These are phyloP conservation scores for Aspergillus heteromorphus DNA, from an alignment of 495 filamentous ascomycete species.

Conservation along the genomic window DNA sequence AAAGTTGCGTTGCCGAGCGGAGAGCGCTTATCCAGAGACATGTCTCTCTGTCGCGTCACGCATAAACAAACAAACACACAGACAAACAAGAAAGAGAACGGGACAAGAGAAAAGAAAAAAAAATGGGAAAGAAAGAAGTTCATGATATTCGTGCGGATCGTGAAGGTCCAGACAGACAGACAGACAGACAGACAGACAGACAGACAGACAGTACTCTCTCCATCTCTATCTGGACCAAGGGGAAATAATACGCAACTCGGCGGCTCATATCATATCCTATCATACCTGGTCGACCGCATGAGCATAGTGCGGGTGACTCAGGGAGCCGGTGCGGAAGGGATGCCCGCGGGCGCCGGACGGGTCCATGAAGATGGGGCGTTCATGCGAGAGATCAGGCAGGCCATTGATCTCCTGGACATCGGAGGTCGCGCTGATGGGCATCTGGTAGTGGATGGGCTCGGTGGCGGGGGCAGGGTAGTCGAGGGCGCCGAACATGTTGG, in stretches of 20 bases:
- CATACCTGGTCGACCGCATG: constrained; percentile 5
- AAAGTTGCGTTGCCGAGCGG: no score
- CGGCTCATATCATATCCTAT: no score
- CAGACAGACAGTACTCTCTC: no score
- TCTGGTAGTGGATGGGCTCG: constrained; percentile 30
- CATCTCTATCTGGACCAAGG: background rate
- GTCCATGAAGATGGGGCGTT: constrained; percentile 19
- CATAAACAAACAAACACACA: background rate
- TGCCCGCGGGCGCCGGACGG: constrained; percentile 14
- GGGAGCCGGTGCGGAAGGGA: constrained; percentile 30
- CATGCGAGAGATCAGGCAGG: constrained; percentile 11
- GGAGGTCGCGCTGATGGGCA: constrained; percentile 25
- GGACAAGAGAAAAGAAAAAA: constrained; percentile 2
- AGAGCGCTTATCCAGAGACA: background rate
- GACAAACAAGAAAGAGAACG: background rate
- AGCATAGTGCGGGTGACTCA: constrained; percentile 21
- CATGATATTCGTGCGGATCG: constrained; percentile 15
- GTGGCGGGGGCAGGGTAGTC: constrained; percentile 23
- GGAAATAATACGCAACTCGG: background rate
- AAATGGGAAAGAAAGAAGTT: constrained; percentile 1
- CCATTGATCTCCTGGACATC: constrained; percentile 29
- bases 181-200: no score
- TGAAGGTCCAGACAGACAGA: constrained; percentile 1
- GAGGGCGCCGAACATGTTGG: constrained; percentile 34
- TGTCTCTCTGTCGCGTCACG: background rate